Base-by-base conservation (phyloP, 129 eudicot species). In the Centaurea solstitialis region DNA sequence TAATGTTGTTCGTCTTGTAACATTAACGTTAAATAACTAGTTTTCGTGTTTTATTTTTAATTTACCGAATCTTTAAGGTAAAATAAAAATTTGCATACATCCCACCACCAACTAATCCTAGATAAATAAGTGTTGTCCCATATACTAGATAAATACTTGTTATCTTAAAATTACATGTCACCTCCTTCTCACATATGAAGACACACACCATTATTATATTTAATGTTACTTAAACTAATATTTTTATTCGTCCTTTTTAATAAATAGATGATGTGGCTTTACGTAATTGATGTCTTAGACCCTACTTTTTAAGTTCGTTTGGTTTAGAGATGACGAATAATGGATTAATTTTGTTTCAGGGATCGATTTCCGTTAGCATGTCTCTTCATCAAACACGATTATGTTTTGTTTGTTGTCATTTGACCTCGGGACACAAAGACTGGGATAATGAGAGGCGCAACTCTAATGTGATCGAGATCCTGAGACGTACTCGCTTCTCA, bases 321-420 rank as follows among this genome's bases (percentile, higher is more conserved):
- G 45, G 8, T 40, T 40, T 1, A 4, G n/a, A 66, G 47, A 10
- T 45, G 18, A 37, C 47, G 50, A 59, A 72, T 72, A 28, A 75
- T 59, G 26, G 9, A 22, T 69, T 41, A 4, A 33, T 72, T 53
- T 74, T 41, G 68, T 10, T 68, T 30, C 90, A 95, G 99, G 99
- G 99, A 78, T 96, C 98, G 7, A 94, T 96, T 71, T 96, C 99
- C 6, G 85, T 96, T 23, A 96, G 99, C 85, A 96, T 96, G 98
- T 91, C 99, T 17, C 89, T 96, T 74, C 91, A 83, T 81, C 99
- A 96, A 76, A 83, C 95, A 15, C 88, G 97, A 59, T 74, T 96
- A 17, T 96, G 99, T 81, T 96, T 96, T 76, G 95, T 96, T 23
- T 96, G 99, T 82, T 93, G 97, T 67, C 99, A 96, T 86, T 83